Base-by-base conservation (phyloP, 2,329 filamentous ascomycete genomes). In the Tolypocladium guangdongense region DNA sequence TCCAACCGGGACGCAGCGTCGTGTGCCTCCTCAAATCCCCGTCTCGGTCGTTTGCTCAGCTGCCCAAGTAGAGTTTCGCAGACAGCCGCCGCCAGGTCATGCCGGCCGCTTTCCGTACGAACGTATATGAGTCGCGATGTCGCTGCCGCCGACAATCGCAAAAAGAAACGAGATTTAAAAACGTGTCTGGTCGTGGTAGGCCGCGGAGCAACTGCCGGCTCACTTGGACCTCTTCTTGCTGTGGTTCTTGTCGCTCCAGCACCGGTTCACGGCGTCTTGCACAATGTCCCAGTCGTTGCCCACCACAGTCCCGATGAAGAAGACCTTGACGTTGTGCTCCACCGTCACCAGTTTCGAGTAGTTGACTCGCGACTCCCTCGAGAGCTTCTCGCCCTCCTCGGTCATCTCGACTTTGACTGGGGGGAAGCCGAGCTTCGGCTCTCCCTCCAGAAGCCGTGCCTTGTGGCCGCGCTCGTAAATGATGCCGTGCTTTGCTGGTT, bases 271-370 rank as follows among this genome's bases (percentile, higher is more conserved):
- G 4, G 77, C 76, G 3, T 70, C 62, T 8, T 59, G 59, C 33
- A 80, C 72, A 10, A 65, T 65, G 0, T 72, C 60, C 57, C 71
- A 73, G 59, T 78, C 70, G 0, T 67, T 59, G 1, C 58, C 52
- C 3, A 61, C 53, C 18, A 82, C 68, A 5, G 64, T 60, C n/a
- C 80, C 80, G 51, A 83, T 76, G 59, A 82, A 81, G 58, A 76
- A 71, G n/a, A 82, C 77, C 47, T 71, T 74, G 58, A 76, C 67
- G 59, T 83, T 83, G 65, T 82, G 80, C 62, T 82, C 78, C 30
- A 83, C 69, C 3, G 77, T 79, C 32, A 74, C 70, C 7, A 78
- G 66, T 57, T 82, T 82, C 6, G 77, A 75, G 62, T 82, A 82
- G 64, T 82, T 81, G 58, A 81, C 72, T 6, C 80, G 74, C 14